These are phyloP conservation scores for Hypoxylon rickii DNA, from an alignment of 495 filamentous ascomycete species.

Conservation along the genomic window DNA sequence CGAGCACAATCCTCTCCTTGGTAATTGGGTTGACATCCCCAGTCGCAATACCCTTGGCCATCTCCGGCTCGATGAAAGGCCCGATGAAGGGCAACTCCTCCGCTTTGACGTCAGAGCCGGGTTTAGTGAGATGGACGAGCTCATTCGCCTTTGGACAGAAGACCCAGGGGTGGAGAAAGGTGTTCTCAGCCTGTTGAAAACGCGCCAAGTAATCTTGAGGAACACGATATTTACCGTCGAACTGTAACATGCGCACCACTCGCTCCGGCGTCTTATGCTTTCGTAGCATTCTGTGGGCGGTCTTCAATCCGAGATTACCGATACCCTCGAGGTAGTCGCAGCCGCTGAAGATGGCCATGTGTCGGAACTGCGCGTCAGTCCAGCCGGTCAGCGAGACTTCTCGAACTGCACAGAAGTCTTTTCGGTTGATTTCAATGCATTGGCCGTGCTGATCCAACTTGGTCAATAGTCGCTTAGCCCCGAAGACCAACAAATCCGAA, in stretches of 20 bases:
- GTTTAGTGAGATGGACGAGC: slow-evolving; percentile 73
- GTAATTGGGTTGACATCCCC: slow-evolving; percentile 91
- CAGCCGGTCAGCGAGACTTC: slow-evolving; percentile 90
- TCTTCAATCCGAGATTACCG: slow-evolving; percentile 86
- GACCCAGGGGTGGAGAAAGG: slow-evolving; percentile 92
- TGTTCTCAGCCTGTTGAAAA: slow-evolving; percentile 85
- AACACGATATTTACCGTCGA: slow-evolving; percentile 82
- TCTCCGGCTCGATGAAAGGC: slow-evolving; percentile 63
- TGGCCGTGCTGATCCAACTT: slow-evolving; percentile 95
- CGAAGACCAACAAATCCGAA: slow-evolving; percentile 95
- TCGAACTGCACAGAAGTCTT: slow-evolving; percentile 82
- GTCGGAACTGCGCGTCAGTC: slow-evolving; percentile 87
- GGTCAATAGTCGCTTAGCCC: slow-evolving; percentile 84
- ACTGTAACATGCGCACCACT: slow-evolving; percentile 78
- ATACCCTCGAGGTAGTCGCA: slow-evolving; percentile 93
- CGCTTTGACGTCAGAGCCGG: slow-evolving; percentile 60
- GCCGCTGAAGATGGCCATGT: slow-evolving; percentile 97
- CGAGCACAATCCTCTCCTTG: slow-evolving; percentile 66
- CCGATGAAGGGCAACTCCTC: slow-evolving; percentile 81
- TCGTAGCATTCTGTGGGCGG: slow-evolving; percentile 84
- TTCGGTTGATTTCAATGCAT: slow-evolving; percentile 86
- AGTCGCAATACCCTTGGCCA: slow-evolving; percentile 75
- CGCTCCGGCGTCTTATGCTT: slow-evolving; percentile 87
- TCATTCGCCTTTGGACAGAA: slow-evolving; percentile 76
- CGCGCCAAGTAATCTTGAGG: slow-evolving; percentile 75